phyloP scores from a whole-genome alignment of 2,329 filamentous ascomycete species.

The Hypoxylon sp. region DNA sequence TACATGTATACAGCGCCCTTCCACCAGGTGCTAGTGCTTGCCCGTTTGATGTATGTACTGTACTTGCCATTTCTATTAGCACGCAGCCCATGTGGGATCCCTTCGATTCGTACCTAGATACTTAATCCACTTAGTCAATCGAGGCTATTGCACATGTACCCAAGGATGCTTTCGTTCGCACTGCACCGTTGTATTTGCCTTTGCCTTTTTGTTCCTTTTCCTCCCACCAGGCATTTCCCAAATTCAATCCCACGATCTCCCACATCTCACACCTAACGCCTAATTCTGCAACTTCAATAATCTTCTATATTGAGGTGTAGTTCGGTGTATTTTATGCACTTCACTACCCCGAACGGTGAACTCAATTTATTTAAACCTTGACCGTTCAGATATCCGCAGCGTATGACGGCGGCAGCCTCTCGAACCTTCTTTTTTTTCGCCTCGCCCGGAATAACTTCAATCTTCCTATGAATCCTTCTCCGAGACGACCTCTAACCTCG shows the following conservation, averaged over 20 bases:
- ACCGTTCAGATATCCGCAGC: constrained; percentile 20
- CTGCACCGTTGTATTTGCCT: constrained; percentile 29
- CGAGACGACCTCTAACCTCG: constrained; percentile 20
- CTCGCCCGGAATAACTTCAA: constrained; percentile 35
- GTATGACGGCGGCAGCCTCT: constrained; percentile 31
- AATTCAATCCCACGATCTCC: constrained; percentile 41
- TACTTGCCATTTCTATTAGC: constrained; percentile 35
- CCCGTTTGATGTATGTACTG: constrained; percentile 17
- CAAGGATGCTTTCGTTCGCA: constrained; percentile 36
- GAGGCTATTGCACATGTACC: constrained; percentile 24
- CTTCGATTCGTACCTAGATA: constrained; percentile 30
- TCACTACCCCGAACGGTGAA: constrained; percentile 10
- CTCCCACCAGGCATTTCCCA: constrained; percentile 44
- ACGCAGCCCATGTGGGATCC: constrained; percentile 25
- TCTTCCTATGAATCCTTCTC: constrained; percentile 39
- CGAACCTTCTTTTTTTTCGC: constrained; percentile 20
- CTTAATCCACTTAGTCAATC: constrained; percentile 33
- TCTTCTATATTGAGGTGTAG: constrained; percentile 10
- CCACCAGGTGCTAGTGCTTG: no score
- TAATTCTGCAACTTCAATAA: constrained; percentile 21
- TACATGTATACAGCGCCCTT: neutral
- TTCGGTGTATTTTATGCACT: constrained; percentile 22
- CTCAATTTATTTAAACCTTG: constrained; percentile 22
- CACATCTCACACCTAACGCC: constrained; percentile 14
- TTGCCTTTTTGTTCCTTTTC: constrained; percentile 38